Conservation (phyloP, 495 filamentous ascomycete genomes). For the Aspergillus homomorphus region DNA sequence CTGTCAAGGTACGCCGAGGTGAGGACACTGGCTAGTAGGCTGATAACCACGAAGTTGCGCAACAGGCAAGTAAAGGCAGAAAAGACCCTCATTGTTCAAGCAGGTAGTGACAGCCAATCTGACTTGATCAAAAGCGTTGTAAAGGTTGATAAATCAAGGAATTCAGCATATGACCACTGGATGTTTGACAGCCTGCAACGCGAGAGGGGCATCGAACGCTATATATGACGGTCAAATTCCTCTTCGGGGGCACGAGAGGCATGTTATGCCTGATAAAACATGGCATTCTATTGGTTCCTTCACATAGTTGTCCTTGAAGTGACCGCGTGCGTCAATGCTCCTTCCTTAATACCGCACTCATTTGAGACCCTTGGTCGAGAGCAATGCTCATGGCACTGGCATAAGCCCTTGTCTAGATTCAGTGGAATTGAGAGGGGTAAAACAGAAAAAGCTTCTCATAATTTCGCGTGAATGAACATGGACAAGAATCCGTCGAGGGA, state of each 20-base stretch:
- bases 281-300: background rate
- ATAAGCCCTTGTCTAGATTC: too few relatives aligned
- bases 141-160: background rate
- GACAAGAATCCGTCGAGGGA: constrained; percentile 1
- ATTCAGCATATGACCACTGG: background rate
- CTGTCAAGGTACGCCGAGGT: constrained; percentile 12
- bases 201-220: background rate
- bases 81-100: constrained; percentile 11
- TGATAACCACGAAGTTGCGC: constrained; percentile 6
- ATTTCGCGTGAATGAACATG: background rate
- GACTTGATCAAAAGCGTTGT: background rate
- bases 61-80: background rate
- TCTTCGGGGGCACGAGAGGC: background rate
- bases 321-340: background rate
- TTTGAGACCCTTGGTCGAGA: too few relatives aligned
- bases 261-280: background rate
- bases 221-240: background rate
- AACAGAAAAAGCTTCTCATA: background rate
- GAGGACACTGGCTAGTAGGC: constrained; percentile 10
- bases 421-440: too few relatives aligned
- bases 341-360: background rate
- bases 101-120: background rate
- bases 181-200: background rate
- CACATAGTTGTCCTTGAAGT: background rate
- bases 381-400: too few relatives aligned